phyloP scores from a whole-genome alignment of 225 moss, liverwort and hornwort species.

The Bryoerythrophyllum caledonicum region DNA sequence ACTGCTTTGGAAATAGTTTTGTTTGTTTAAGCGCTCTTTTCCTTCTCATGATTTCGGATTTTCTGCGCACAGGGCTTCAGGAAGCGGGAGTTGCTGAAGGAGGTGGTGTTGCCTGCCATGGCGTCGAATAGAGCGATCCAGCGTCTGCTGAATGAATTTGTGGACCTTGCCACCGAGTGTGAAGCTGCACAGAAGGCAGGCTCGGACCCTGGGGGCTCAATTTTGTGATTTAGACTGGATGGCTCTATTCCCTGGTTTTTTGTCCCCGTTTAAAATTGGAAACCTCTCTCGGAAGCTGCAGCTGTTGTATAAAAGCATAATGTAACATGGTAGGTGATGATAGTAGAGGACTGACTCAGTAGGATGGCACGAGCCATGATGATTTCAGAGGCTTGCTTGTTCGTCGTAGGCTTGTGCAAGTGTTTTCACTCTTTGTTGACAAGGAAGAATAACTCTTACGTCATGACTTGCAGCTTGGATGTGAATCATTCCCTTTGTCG shows the following conservation, averaged over 20 bases:
- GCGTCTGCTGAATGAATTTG: constrained; percentile 88
- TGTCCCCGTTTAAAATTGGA: constrained; percentile 39
- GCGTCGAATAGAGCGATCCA: constrained; percentile 89
- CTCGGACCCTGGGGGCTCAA: constrained; percentile 42
- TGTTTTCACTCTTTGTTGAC: constrained; percentile 42
- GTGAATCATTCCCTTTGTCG: background rate
- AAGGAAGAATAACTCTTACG: constrained; percentile 35
- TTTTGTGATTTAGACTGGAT: constrained; percentile 58
- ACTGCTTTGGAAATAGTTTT: background rate
- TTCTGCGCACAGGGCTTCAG: constrained; percentile 52
- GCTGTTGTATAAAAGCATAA: constrained; percentile 57
- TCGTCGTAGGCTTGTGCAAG: constrained; percentile 41
- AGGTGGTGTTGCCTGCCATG: constrained; percentile 94
- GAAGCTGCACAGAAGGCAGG: constrained; percentile 56
- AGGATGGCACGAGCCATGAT: constrained; percentile 36
- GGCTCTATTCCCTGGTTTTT: constrained; percentile 32
- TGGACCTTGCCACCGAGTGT: constrained; percentile 77
- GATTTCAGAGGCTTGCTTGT: constrained; percentile 35
- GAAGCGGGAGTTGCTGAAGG: constrained; percentile 80
- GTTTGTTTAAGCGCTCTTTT: background rate
- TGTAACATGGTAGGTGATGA: constrained; percentile 58
- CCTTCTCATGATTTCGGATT: background rate
- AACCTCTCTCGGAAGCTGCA: constrained; percentile 36
- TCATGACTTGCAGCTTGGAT: constrained; percentile 12
- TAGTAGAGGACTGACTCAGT: constrained; percentile 36